Percentiles rank a stretch among this genome's conserved stretches.
Conservation (phyloP, 345 rosid species). For the Linum tenue region DNA sequence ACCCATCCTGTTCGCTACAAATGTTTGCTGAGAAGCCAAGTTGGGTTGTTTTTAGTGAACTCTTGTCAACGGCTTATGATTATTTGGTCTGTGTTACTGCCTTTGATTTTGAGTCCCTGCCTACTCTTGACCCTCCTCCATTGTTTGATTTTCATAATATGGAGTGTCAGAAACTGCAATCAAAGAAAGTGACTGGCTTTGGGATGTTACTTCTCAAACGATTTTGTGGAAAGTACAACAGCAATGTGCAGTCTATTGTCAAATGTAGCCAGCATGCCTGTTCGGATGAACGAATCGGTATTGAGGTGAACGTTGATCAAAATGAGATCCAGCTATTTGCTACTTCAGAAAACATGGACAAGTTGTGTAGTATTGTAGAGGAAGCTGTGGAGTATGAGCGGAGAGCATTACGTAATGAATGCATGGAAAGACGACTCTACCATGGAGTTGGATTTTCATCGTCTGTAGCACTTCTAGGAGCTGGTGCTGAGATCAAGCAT, state of each 20-base stretch:
- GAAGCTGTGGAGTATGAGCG: conserved; percentile 51
- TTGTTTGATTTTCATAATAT: conserved; percentile 45
- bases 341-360: conserved; percentile 38
- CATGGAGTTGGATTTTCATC: conserved; percentile 47
- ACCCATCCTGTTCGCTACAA: conserved; percentile 80
- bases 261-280: conserved; percentile 40
- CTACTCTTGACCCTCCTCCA: conserved; percentile 55
- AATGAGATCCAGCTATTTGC: conserved; percentile 65
- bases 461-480: conserved; percentile 65
- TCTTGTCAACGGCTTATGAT: conserved; percentile 43
- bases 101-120: conserved; percentile 56
- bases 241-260: conserved; percentile 43
- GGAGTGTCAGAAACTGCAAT: conserved; percentile 47
- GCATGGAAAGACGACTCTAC: conserved; percentile 55
- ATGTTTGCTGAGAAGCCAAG: conserved; percentile 65
- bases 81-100: conserved; percentile 86
- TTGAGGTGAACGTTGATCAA: conserved; percentile 47
- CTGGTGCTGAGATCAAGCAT: conserved; percentile 87
- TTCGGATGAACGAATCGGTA: conserved; percentile 52
- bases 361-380: conserved; percentile 38
- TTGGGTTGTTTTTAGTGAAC: conserved; percentile 88
- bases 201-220: conserved; percentile 46
- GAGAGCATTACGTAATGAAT: conserved; percentile 59
- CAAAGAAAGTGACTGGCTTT: conserved; percentile 47
- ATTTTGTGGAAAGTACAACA: conserved; percentile 67